phyloP scores from a whole-genome alignment of 305 asterid species.

The Solanum hybrid region DNA sequence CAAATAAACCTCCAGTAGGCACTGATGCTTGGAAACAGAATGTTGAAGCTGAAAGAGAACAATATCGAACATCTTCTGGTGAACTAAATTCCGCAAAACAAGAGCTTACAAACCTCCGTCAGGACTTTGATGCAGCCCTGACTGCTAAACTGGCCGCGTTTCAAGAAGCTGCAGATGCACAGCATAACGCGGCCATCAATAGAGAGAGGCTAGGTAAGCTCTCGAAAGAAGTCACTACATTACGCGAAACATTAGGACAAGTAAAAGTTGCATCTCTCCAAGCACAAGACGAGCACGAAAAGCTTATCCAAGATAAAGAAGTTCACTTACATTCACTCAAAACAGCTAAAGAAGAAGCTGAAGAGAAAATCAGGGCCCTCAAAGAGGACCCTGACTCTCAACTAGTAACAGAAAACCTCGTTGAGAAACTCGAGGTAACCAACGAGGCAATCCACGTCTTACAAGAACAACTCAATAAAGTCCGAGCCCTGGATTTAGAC shows the following conservation, averaged over 20 bases:
- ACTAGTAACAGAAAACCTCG: slow-evolving; percentile 20
- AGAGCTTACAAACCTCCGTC: slow-evolving; percentile 62
- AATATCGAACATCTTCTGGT: slow-evolving; percentile 49
- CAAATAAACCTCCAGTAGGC: slow-evolving; percentile 31
- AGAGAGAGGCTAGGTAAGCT: slow-evolving; percentile 33
- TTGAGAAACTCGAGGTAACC: slow-evolving; percentile 54
- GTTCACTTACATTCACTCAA: slow-evolving; percentile 37
- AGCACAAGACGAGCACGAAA: slow-evolving; percentile 54
- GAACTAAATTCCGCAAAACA: slow-evolving; percentile 58
- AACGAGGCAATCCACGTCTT: slow-evolving; percentile 43
- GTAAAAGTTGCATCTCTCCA: slow-evolving; percentile 43
- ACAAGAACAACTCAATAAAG: slow-evolving; percentile 38
- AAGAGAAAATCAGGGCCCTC: slow-evolving; percentile 27
- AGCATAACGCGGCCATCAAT: slow-evolving; percentile 27
- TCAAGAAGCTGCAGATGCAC: slow-evolving; percentile 59
- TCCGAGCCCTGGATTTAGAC: slow-evolving; percentile 37
- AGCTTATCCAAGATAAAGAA: slow-evolving; percentile 48
- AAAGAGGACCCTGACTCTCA: slow-evolving; percentile 29
- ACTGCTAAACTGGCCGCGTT: slow-evolving; percentile 59
- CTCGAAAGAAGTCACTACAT: slow-evolving; percentile 31
- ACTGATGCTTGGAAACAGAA: slow-evolving; percentile 56
- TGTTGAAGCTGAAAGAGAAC: slow-evolving; percentile 51
- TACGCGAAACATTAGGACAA: slow-evolving; percentile 35
- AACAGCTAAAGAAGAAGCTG: slow-evolving; percentile 44
- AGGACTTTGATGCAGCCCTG: slow-evolving; percentile 67